Conservation (phyloP, 2,329 filamentous ascomycete genomes). For the Diplodia corticola region DNA sequence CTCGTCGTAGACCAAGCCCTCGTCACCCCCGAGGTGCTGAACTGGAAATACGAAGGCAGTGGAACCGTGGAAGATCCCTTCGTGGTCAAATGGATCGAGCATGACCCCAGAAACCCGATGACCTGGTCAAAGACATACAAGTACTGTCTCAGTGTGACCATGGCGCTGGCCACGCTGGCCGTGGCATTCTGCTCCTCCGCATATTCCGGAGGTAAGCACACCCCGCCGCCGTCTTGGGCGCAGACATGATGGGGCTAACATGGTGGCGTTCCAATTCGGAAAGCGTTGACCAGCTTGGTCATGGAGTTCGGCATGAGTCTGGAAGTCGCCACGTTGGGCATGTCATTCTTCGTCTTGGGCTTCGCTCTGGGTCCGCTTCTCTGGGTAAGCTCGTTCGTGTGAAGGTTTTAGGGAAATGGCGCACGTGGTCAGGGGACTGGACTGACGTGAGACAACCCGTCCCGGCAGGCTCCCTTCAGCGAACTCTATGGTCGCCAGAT, state of each 20-base stretch:
- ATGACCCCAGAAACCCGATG: conserved; percentile 50
- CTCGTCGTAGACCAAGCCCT: conserved; percentile 41
- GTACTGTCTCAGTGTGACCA: conserved; percentile 42
- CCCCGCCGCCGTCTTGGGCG: not conserved
- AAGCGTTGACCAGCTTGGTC: conserved; percentile 42
- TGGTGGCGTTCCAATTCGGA: not conserved
- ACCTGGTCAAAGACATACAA: conserved; percentile 42
- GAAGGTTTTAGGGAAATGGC: not conserved
- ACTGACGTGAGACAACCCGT: conserved; percentile 22
- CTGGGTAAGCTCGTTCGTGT: conserved; percentile 29
- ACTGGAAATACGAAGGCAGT: conserved; percentile 44
- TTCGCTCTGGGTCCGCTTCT: conserved; percentile 45
- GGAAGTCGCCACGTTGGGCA: conserved; percentile 44
- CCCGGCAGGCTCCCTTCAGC: conserved; percentile 53
- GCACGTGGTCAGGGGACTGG: not conserved
- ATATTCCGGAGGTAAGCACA: conserved; percentile 38
- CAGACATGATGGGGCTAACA: not conserved
- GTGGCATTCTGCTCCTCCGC: conserved; percentile 48
- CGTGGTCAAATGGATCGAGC: conserved; percentile 49
- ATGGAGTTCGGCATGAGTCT: conserved; percentile 41
- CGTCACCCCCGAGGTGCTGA: conserved; percentile 39
- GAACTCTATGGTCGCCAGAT: conserved; percentile 54
- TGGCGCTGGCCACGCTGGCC: conserved; percentile 46
- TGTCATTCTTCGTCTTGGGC: conserved; percentile 47
- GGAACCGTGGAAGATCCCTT: conserved; percentile 49